Evolutionary conservation across 1,139 yeast genomes (phyloP).

Genomic region (Groenewaldozyma auringiensis): DNA sequence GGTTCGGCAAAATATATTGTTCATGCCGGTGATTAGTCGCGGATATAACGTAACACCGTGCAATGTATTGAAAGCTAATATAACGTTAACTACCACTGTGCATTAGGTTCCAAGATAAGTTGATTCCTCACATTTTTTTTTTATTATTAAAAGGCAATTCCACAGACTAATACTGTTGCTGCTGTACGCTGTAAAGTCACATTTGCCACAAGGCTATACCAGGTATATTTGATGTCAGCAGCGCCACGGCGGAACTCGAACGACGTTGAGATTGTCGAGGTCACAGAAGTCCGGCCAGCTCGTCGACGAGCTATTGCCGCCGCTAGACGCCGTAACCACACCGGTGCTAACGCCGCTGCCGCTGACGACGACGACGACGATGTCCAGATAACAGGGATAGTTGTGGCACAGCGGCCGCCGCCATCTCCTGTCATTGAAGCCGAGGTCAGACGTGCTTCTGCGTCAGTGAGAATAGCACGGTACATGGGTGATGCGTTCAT

Average conservation of each 20-base stretch:
- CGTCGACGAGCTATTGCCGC: not conserved
- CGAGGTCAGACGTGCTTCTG: not conserved
- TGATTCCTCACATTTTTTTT: too few species aligned
- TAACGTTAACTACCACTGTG: too few species aligned
- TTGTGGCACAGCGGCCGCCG: not conserved
- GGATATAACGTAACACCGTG: too few species aligned
- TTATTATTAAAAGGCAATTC: too few species aligned
- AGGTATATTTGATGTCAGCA: too few species aligned
- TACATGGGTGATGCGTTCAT: not conserved
- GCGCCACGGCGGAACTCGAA: not conserved
- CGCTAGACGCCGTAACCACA: not conserved
- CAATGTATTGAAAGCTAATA: too few species aligned
- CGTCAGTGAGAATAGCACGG: not conserved
- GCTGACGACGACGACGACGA: conserved; percentile 9
- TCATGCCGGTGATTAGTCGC: too few species aligned
- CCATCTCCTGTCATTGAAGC: not conserved
- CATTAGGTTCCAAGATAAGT: too few species aligned
- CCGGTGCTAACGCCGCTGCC: not conserved
- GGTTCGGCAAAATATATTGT: too few species aligned
- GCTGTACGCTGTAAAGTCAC: too few species aligned
- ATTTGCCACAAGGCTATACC: too few species aligned
- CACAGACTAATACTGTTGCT: too few species aligned
- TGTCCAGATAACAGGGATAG: conserved; percentile 5
- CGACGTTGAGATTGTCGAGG: conserved; percentile 1
- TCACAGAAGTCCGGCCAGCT: not conserved